These are phyloP conservation scores for Penicillium sp. DNA, from an alignment of 2,329 filamentous ascomycete species.

Conservation along the genomic window DNA sequence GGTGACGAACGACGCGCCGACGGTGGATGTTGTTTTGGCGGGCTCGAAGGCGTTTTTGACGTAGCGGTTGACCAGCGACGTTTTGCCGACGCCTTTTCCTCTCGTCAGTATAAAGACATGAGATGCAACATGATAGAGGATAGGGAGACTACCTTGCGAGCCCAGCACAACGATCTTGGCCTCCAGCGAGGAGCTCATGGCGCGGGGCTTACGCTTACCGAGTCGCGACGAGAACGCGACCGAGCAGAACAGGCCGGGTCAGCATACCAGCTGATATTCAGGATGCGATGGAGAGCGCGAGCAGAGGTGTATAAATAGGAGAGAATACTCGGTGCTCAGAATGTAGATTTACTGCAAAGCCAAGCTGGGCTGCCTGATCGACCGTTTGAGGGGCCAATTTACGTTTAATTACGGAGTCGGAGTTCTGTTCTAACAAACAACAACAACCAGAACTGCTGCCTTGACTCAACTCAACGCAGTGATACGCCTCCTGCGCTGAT, in stretches of 20 bases:
- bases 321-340: too few species aligned
- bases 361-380: too few species aligned
- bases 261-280: constrained; percentile 22
- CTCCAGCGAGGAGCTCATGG: constrained; percentile 48
- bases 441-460: too few species aligned
- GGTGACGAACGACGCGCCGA: constrained; percentile 74
- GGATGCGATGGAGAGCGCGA: background rate
- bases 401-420: too few species aligned
- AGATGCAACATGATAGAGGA: background rate
- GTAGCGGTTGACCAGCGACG: constrained; percentile 50
- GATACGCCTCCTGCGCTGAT: too few species aligned
- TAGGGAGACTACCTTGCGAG: constrained; percentile 41
- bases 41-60: constrained; percentile 43
- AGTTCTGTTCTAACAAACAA: too few species aligned
- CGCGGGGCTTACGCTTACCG: constrained; percentile 6
- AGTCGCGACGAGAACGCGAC: constrained; percentile 22
- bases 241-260: constrained; percentile 24
- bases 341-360: too few species aligned
- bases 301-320: background rate
- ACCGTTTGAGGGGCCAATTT: too few species aligned
- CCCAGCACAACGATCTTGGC: constrained; percentile 53
- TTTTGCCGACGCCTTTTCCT: constrained; percentile 48
- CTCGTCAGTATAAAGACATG: background rate
- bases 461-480: background rate
- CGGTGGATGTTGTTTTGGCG: constrained; percentile 57